Percentiles rank a stretch among this genome's conserved stretches.
Evolutionary conservation across 2,329 filamentous ascomycete genomes (phyloP).

Genomic region (Pestalotiopsis sp.): DNA sequence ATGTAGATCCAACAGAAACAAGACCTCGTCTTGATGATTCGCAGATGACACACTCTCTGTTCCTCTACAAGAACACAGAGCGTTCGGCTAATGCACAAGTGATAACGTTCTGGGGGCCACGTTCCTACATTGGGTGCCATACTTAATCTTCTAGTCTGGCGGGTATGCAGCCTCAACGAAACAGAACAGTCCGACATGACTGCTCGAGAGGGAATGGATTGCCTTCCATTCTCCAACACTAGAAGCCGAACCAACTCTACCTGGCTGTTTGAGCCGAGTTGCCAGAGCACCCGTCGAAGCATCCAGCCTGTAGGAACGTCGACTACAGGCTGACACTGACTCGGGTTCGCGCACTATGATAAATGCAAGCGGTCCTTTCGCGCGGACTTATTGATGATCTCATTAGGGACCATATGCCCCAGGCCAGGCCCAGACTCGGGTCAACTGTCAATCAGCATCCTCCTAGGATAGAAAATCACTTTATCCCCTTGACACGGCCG

Average conservation of each 20-base stretch:
- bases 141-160: neutral
- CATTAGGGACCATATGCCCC: neutral
- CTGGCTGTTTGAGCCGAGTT: neutral
- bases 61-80: neutral
- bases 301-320: neutral
- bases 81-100: neutral
- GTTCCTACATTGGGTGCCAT: neutral
- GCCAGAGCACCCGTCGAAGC: neutral
- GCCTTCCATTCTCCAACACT: neutral
- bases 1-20: neutral
- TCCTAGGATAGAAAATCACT: neutral
- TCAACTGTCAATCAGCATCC: neutral
- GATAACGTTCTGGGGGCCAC: neutral
- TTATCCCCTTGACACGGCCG: neutral
- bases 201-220: neutral
- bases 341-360: neutral
- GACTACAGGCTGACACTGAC: neutral
- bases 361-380: neutral
- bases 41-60: neutral
- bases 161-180: constrained; percentile 3
- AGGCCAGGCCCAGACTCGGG: neutral
- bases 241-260: neutral
- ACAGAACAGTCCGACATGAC: neutral
- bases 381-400: neutral
- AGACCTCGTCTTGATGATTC: neutral